Evolutionary conservation across 768 basidiomycete species (phyloP).

Genomic region (Mycena rosella): DNA sequence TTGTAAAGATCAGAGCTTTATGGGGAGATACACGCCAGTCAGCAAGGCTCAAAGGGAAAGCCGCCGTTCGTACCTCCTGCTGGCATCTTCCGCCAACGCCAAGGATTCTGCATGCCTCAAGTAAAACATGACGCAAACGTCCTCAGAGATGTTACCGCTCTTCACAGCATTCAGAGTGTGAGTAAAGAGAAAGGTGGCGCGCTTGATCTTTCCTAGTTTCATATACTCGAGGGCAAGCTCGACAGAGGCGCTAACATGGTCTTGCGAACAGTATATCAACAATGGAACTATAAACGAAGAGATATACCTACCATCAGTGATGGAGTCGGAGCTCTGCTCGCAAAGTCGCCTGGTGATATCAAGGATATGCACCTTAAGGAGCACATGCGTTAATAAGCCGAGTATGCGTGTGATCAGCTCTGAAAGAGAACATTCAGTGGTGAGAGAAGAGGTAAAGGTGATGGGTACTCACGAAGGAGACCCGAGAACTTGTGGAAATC

Average conservation of each 20-base stretch:
- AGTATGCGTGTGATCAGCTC: slow-evolving; percentile 72
- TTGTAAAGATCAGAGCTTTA: slow-evolving; percentile 65
- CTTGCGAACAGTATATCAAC: slow-evolving; percentile 49
- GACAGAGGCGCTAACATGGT: slow-evolving; percentile 72
- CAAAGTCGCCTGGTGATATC: slow-evolving; percentile 73
- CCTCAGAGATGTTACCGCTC: slow-evolving; percentile 60
- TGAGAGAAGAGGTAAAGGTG: background rate
- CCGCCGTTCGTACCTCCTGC: slow-evolving; percentile 62
- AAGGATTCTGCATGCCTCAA: slow-evolving; percentile 77
- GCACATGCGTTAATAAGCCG: slow-evolving; percentile 74
- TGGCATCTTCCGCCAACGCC: slow-evolving; percentile 68
- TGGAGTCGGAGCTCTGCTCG: slow-evolving; percentile 57
- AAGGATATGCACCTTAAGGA: slow-evolving; percentile 77
- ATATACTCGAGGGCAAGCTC: slow-evolving; percentile 86
- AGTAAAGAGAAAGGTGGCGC: slow-evolving; percentile 76
- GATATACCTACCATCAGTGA: slow-evolving; percentile 60
- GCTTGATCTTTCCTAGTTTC: slow-evolving; percentile 78
- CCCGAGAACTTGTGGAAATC: slow-evolving; percentile 57
- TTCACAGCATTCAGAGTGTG: slow-evolving; percentile 63
- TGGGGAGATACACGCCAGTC: slow-evolving; percentile 13
- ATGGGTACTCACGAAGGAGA: slow-evolving; percentile 65
- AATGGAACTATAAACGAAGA: background rate
- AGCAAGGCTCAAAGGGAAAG: background rate
- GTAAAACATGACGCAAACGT: slow-evolving; percentile 65
- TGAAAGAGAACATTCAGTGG: slow-evolving; percentile 40